Evolutionary conservation across 2,329 filamentous ascomycete genomes (phyloP), one percentile per base, ranked within the genome.

Genomic region (Colletotrichum agaves): DNA sequence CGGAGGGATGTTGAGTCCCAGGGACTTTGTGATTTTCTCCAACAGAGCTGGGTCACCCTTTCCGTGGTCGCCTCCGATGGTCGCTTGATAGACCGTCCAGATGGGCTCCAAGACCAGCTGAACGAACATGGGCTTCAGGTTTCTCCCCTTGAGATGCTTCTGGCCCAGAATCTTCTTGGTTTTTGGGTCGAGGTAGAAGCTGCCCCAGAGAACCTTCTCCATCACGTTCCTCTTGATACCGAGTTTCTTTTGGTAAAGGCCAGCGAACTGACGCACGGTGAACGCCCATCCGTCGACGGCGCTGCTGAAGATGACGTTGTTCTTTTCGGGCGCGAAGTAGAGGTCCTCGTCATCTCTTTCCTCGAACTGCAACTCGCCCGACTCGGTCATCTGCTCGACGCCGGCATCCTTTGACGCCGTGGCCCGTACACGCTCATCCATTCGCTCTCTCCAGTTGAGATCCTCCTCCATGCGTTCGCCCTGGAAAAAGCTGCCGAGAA

Each of bases 231-330:
- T 88, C 80, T 97, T 98, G 79, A 98, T 97, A 13, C 96, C 95
- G 6, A 99, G 87, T 78, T 99, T 99, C 83, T 94, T 97, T 80
- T 98, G 95, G 76, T 98, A 99, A 31, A 98, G 83, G 41, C 88
- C 88, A 17, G 96, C 94, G 77, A 99, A 99, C 74, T 99, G 96
- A 57, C 94, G 89, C 56, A 97, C 91, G 0, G 96, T 99, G 75
- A 99, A 99, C 3, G 96, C 96, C 96, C 96, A 99, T n/a, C 96
- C 96, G 76, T 99, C 96, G 63, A 97, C 91, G 67, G 96, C 96
- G 77, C 95, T 98, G 82, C 93, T 94, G 78, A 99, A 99, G 71
- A 99, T 98, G 78, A 99, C 96, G 75, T 99, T 99, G 79, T 98
- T 98, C 80, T 95, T 97, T 76, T 99, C 96, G 0, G 96, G 96